phyloP scores from a whole-genome alignment of 1,284 basidiomycete genomes.

The Ceratobasidium sp. region DNA sequence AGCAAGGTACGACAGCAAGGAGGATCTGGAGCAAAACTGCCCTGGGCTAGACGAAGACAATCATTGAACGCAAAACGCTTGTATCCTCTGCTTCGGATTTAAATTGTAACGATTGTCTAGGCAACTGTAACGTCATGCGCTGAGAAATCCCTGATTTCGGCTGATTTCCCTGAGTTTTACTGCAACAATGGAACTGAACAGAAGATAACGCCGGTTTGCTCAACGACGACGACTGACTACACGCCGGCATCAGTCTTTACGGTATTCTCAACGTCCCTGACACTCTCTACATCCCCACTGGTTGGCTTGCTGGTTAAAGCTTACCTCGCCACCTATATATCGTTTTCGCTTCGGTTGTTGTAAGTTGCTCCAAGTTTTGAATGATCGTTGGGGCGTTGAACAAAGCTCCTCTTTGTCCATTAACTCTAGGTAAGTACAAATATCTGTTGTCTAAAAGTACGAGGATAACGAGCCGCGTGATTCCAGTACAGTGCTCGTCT shows the following conservation, averaged over 20 bases:
- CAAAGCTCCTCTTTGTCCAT: not conserved
- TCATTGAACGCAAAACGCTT: constrained; percentile 53
- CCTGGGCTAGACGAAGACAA: constrained; percentile 79
- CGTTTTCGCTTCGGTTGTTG: not conserved
- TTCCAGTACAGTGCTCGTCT: not conserved
- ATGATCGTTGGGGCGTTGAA: not conserved
- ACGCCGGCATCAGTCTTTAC: not conserved
- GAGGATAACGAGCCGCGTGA: not conserved
- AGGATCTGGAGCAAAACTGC: constrained; percentile 70
- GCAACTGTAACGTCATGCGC: constrained; percentile 12
- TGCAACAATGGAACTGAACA: constrained; percentile 31
- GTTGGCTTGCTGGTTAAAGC: constrained; percentile 28
- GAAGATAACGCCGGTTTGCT: not conserved
- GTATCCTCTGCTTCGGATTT: not conserved
- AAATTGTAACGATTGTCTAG: constrained; percentile 8
- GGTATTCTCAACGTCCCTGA: not conserved
- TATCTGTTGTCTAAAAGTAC: not conserved
- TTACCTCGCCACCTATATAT: not conserved
- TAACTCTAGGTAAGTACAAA: not conserved
- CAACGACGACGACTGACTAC: constrained; percentile 19
- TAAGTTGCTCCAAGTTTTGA: not conserved
- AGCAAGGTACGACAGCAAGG: constrained; percentile 66
- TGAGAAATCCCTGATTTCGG: constrained; percentile 10
- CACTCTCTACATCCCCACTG: constrained; percentile 20
- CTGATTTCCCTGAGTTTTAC: constrained; percentile 15